Percentiles rank a stretch among this genome's conserved stretches.
phyloP scores from a whole-genome alignment of 768 basidiomycete species.

The Clavaria fumosa region DNA sequence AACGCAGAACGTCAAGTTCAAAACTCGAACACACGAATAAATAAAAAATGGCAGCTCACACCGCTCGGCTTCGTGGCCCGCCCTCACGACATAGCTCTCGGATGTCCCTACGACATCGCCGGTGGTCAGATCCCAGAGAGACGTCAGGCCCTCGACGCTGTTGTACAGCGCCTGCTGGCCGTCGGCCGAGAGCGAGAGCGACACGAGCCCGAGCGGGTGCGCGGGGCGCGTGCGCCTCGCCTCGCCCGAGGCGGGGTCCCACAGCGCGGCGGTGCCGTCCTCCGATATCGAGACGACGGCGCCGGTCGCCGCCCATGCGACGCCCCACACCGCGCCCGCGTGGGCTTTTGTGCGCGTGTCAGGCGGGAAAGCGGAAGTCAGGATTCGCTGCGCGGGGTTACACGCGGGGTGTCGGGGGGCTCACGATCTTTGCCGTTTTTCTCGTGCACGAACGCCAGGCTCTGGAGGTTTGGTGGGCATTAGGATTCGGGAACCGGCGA shows the following conservation, averaged over 20 bases:
- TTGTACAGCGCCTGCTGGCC: conserved; percentile 62
- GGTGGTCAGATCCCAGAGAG: conserved; percentile 52
- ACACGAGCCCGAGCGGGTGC: conserved; percentile 79
- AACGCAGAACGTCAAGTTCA: too few relatives aligned
- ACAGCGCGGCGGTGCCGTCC: conserved; percentile 63
- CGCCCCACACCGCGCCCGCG: conserved; percentile 65
- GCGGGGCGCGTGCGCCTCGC: conserved; percentile 38
- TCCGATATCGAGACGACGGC: conserved; percentile 57
- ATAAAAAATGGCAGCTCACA: conserved; percentile 52
- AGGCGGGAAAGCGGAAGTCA: not conserved
- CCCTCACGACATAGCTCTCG: conserved; percentile 54
- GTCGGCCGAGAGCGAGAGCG: conserved; percentile 53
- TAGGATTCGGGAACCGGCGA: not conserved
- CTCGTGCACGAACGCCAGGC: conserved; percentile 57
- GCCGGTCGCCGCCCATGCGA: conserved; percentile 54
- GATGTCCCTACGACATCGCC: conserved; percentile 46
- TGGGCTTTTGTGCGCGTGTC: conserved; percentile 34
- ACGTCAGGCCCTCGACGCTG: conserved; percentile 72
- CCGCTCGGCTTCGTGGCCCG: conserved; percentile 24
- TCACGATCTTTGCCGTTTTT: conserved; percentile 69
- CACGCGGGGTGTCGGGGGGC: conserved; percentile 18
- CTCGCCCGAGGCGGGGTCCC: conserved; percentile 53
- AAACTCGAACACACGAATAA: too few relatives aligned
- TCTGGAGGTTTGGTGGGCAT: conserved; percentile 28
- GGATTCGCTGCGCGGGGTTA: conserved; percentile 8